Percentiles rank a stretch among this genome's conserved stretches.
Conservation (phyloP, 352 stramenopile genomes). For the Globisporangium viniferum region DNA sequence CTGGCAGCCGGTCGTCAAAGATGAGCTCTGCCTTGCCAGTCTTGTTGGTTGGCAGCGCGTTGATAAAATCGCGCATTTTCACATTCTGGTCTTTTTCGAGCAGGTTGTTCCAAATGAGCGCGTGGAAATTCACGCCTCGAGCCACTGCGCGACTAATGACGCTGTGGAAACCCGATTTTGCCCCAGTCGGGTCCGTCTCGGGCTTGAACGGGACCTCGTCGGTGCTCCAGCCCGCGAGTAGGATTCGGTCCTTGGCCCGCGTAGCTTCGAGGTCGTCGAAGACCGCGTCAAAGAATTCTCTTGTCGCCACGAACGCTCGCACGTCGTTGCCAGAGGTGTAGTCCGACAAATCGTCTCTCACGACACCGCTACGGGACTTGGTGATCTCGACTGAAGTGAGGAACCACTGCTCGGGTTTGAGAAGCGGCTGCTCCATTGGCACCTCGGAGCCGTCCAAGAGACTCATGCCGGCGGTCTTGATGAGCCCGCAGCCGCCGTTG, state of each 20-base stretch:
- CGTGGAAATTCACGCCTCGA: slow-evolving; percentile 38
- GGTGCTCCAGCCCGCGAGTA: slow-evolving; percentile 54
- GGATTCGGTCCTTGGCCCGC: slow-evolving; percentile 32
- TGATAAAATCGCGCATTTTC: slow-evolving; percentile 51
- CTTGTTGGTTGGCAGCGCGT: slow-evolving; percentile 23
- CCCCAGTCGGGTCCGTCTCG: slow-evolving; percentile 18
- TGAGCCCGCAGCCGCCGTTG: slow-evolving; percentile 22
- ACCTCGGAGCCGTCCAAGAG: slow-evolving; percentile 23
- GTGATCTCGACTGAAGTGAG: slow-evolving; percentile 54
- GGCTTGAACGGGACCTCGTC: slow-evolving; percentile 60
- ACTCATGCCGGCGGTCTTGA: slow-evolving; percentile 17
- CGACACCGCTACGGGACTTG: slow-evolving; percentile 34
- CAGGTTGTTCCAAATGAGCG: slow-evolving; percentile 66
- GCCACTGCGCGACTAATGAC: slow-evolving; percentile 30
- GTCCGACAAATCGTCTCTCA: slow-evolving; percentile 33
- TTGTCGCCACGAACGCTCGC: slow-evolving; percentile 32
- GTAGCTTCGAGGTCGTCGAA: slow-evolving; percentile 42
- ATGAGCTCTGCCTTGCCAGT: slow-evolving; percentile 30
- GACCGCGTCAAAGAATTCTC: slow-evolving; percentile 45
- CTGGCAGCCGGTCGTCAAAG: slow-evolving; percentile 45
- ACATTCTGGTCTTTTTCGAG: slow-evolving; percentile 52
- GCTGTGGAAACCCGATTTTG: slow-evolving; percentile 33
- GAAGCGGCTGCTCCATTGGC: slow-evolving; percentile 28
- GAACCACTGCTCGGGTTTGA: slow-evolving; percentile 59
- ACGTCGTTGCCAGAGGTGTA: slow-evolving; percentile 49